A percentile compares a stretch with the other conserved stretches of the same genome.
Evolutionary conservation across 768 basidiomycete genomes (phyloP).

Genomic region (Psilocybe sp.): DNA sequence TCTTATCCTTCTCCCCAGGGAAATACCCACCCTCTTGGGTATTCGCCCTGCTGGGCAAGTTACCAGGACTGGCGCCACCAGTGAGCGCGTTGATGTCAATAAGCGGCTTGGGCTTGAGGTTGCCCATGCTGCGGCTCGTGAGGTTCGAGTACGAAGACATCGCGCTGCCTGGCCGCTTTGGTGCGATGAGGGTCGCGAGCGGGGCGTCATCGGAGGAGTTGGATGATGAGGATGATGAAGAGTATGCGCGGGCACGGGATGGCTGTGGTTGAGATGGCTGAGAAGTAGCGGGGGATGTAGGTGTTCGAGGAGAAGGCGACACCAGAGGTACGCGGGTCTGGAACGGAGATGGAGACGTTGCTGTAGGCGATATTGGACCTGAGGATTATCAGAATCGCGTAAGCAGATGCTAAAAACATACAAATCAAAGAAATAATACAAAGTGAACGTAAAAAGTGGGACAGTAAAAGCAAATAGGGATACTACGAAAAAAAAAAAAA

Average conservation of each 20-base stretch:
- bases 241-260: not conserved
- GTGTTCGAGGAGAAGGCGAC: too few relatives aligned
- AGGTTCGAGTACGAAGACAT: constrained; percentile 37
- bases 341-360: too few relatives aligned
- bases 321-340: too few relatives aligned
- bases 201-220: constrained; percentile 60
- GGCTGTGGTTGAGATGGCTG: constrained; percentile 2
- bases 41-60: too few relatives aligned
- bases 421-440: not conserved
- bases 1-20: constrained; percentile 7
- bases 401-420: not conserved
- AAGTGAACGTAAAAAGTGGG: too few relatives aligned
- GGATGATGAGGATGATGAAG: constrained; percentile 27
- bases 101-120: constrained; percentile 38
- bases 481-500: too few relatives aligned
- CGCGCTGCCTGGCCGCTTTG: constrained; percentile 67
- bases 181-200: constrained; percentile 57
- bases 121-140: constrained; percentile 18
- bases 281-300: not conserved
- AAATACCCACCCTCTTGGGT: too few relatives aligned
- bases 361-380: too few relatives aligned
- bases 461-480: too few relatives aligned
- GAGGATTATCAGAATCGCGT: too few relatives aligned
- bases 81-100: constrained; percentile 50
- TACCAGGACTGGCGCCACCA: not conserved